A percentile compares a stretch with the other conserved stretches of the same genome.
Conservation (phyloP, 352 stramenopile genomes). For the Halophytophthora polymorphica region DNA sequence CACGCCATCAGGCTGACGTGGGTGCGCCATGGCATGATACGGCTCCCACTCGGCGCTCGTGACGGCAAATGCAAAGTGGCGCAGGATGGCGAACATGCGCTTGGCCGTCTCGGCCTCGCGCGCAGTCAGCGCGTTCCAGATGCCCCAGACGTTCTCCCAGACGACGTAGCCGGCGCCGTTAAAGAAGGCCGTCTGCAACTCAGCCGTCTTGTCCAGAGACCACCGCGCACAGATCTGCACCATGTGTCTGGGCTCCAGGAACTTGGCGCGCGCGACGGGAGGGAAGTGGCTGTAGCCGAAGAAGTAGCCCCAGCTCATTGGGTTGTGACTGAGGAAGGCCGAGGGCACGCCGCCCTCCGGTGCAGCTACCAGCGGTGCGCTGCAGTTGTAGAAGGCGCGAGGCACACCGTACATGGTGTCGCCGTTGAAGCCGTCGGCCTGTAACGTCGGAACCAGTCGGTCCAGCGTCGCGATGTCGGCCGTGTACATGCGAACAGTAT, state of each 20-base stretch:
- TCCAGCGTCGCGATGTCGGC: slow-evolving; percentile 63
- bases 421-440: slow-evolving; percentile 81
- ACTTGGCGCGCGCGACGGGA: slow-evolving; percentile 68
- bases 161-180: slow-evolving; percentile 85
- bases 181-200: slow-evolving; percentile 77
- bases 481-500: slow-evolving; percentile 63
- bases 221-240: slow-evolving; percentile 79
- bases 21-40: slow-evolving; percentile 37
- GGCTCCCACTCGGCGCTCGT: slow-evolving; percentile 49
- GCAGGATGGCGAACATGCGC: slow-evolving; percentile 63
- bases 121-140: slow-evolving; percentile 78
- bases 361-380: slow-evolving; percentile 41
- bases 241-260: slow-evolving; percentile 79
- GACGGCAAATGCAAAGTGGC: slow-evolving; percentile 47
- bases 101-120: slow-evolving; percentile 64
- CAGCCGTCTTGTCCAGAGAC: slow-evolving; percentile 63
- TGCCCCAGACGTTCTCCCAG: slow-evolving; percentile 90
- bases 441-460: slow-evolving; percentile 30
- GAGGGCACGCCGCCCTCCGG: slow-evolving; percentile 71
- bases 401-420: slow-evolving; percentile 89
- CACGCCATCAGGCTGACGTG: slow-evolving; percentile 19
- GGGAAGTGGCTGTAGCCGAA: slow-evolving; percentile 64
- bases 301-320: slow-evolving; percentile 84
- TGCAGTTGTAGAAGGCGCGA: slow-evolving; percentile 79
- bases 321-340: slow-evolving; percentile 58